phyloP scores from a whole-genome alignment of 2,329 filamentous ascomycete species.

The Colletotrichum tanaceti region DNA sequence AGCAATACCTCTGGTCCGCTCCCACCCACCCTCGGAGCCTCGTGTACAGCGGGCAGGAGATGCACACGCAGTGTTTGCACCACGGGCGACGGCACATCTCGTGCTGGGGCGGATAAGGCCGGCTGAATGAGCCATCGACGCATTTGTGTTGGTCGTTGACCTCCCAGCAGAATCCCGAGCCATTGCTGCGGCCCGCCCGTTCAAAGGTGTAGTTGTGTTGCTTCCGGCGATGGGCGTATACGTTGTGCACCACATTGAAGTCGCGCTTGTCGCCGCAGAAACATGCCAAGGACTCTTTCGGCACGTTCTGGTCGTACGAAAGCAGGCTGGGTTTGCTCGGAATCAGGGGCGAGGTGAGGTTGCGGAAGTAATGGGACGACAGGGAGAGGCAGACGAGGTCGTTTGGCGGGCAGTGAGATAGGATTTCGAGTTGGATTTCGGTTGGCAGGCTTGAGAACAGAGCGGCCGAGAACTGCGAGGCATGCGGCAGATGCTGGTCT shows the following conservation, averaged over 20 bases:
- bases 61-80: conserved; percentile 28
- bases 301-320: background rate
- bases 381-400: conserved; percentile 29
- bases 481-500: background rate
- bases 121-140: too few species aligned
- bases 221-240: background rate
- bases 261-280: background rate
- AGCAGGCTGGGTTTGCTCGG: background rate
- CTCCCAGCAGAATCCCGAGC: too few species aligned
- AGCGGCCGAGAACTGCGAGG: background rate
- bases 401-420: conserved; percentile 2
- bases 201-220: background rate
- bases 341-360: background rate
- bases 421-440: conserved; percentile 8
- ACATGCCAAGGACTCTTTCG: background rate
- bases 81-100: background rate
- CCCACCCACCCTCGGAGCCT: conserved; percentile 11
- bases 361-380: conserved; percentile 1
- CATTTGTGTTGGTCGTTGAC: too few species aligned
- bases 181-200: too few species aligned
- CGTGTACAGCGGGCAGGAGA: conserved; percentile 13
- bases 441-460: conserved; percentile 8
- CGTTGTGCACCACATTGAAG: background rate
- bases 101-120: background rate
- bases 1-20: background rate